A percentile compares a stretch with the other conserved stretches of the same genome.
These are phyloP conservation scores for Saxispiralis lemnorum DNA, from an alignment of 495 filamentous ascomycete genomes.

Conservation along the genomic window DNA sequence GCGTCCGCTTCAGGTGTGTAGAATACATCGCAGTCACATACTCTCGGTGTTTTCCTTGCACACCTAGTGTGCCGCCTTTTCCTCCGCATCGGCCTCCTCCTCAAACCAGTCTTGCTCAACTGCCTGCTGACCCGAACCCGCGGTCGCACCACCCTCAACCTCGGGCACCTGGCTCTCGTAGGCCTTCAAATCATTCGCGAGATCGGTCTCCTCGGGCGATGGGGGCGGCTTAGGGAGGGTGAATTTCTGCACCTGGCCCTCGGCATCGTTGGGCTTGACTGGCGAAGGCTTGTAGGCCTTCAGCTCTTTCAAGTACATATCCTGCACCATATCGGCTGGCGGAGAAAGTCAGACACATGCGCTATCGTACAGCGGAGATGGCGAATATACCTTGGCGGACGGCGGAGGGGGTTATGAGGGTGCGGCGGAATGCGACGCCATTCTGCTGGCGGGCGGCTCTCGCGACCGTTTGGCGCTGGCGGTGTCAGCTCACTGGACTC, in stretches of 20 bases:
- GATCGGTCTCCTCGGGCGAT: slow-evolving; percentile 81
- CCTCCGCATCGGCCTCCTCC: slow-evolving; percentile 38
- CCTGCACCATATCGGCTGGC: slow-evolving; percentile 83
- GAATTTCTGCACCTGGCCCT: slow-evolving; percentile 86
- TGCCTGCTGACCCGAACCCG: slow-evolving; percentile 35
- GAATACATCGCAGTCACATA: too few relatives aligned
- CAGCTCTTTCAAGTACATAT: slow-evolving; percentile 89
- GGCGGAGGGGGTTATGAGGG: slow-evolving; percentile 63
- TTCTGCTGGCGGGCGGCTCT: slow-evolving; percentile 57
- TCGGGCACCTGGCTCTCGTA: slow-evolving; percentile 90
- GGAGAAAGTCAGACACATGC: slow-evolving; percentile 9
- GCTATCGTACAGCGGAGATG: background rate
- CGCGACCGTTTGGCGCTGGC: slow-evolving; percentile 65
- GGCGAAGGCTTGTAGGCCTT: slow-evolving; percentile 76
- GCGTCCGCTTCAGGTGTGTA: too few relatives aligned
- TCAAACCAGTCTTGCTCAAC: slow-evolving; percentile 58
- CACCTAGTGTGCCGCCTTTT: background rate
- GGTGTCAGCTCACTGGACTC: slow-evolving; percentile 4
- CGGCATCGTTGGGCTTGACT: slow-evolving; percentile 69
- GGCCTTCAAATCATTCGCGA: slow-evolving; percentile 72
- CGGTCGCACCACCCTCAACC: slow-evolving; percentile 63
- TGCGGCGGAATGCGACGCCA: slow-evolving; percentile 47
- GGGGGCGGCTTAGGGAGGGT: slow-evolving; percentile 53
- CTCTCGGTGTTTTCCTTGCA: too few relatives aligned
- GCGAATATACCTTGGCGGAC: slow-evolving; percentile 49